A percentile compares a stretch with the other conserved stretches of the same genome.
Evolutionary conservation across 306 rosid genomes (phyloP).

Genomic region (Rosa chinensis): DNA sequence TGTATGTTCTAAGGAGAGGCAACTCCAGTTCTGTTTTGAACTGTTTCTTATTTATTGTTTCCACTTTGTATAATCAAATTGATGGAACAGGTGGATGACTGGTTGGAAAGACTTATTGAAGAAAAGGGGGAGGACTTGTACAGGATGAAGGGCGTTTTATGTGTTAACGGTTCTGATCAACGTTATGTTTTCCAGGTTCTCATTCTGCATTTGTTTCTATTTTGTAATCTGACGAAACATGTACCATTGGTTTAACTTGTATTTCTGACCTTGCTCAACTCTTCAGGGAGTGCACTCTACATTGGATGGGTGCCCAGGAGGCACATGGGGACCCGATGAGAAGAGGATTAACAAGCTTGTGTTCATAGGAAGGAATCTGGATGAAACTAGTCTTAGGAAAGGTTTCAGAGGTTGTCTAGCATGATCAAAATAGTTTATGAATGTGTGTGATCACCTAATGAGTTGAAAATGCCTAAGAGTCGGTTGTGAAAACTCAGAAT

Average conservation of each 20-base stretch:
- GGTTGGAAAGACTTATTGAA: constrained; percentile 85
- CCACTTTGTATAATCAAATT: neutral
- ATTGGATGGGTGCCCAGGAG: constrained; percentile 82
- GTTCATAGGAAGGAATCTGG: constrained; percentile 86
- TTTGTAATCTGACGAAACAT: neutral
- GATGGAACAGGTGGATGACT: constrained; percentile 67
- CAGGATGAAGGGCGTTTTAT: constrained; percentile 87
- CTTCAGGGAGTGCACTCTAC: constrained; percentile 87
- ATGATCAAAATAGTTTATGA: constrained; percentile 13
- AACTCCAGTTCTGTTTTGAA: neutral
- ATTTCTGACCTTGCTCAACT: neutral
- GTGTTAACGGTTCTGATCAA: constrained; percentile 66
- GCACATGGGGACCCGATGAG: constrained; percentile 69
- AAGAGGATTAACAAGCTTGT: constrained; percentile 85
- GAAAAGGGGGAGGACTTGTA: constrained; percentile 95
- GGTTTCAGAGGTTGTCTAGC: constrained; percentile 78
- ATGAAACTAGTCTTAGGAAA: constrained; percentile 75
- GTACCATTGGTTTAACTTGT: neutral
- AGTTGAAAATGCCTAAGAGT: neutral
- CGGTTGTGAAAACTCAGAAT: neutral
- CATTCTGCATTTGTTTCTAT: constrained; percentile 15
- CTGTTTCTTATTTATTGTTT: neutral
- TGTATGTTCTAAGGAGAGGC: neutral
- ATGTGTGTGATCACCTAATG: neutral
- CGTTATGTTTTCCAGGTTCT: constrained; percentile 82